phyloP scores from a whole-genome alignment of 148 eudicot species.

The Chenopodium album region DNA sequence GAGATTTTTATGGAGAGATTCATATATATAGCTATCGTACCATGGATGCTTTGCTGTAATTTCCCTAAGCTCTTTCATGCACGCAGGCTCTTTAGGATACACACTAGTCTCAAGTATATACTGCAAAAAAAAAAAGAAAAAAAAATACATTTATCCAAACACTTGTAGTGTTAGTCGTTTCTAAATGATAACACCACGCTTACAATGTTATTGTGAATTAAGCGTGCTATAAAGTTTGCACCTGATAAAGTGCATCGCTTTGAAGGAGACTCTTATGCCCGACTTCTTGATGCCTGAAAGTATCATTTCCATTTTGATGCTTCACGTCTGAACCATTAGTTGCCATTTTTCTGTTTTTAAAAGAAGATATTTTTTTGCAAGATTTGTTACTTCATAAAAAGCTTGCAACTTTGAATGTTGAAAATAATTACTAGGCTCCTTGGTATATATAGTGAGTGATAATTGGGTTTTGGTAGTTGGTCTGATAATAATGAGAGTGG shows the following conservation, averaged over 20 bases:
- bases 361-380: too few relatives aligned
- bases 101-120: conserved; percentile 91
- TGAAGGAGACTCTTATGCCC: conserved; percentile 96
- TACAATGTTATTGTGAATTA: too few relatives aligned
- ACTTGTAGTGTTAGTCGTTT: too few relatives aligned
- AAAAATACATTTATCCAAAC: background rate
- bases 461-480: too few relatives aligned
- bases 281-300: conserved; percentile 58
- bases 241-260: conserved; percentile 86
- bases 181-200: too few relatives aligned
- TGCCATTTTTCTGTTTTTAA: conserved; percentile 36
- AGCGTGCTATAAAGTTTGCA: conserved; percentile 4
- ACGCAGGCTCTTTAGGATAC: conserved; percentile 76
- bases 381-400: too few relatives aligned
- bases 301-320: conserved; percentile 28
- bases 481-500: background rate
- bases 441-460: too few relatives aligned
- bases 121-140: conserved; percentile 25
- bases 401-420: too few relatives aligned
- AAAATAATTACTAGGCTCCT: too few relatives aligned
- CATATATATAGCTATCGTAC: conserved; percentile 22
- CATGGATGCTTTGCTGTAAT: conserved; percentile 93
- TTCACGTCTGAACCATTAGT: conserved; percentile 18
- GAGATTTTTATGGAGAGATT: too few relatives aligned
- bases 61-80: conserved; percentile 88